Base-by-base conservation (phyloP, 2,329 filamentous ascomycete genomes). In the Exophiala sp. region DNA sequence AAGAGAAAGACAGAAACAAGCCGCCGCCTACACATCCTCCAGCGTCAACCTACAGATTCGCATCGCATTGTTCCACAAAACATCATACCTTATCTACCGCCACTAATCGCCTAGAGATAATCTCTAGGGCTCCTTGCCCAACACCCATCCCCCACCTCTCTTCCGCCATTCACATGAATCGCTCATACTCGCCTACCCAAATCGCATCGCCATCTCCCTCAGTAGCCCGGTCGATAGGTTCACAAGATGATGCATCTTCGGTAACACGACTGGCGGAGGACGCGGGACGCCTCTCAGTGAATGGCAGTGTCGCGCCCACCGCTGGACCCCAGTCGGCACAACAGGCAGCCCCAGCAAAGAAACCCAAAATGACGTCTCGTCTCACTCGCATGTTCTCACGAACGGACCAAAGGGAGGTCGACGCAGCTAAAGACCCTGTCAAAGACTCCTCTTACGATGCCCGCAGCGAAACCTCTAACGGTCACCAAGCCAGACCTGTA, bases 351-450 rank as follows among this genome's bases (percentile, higher is more conserved):
- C 43, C 42, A 42, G 46, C 63, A 29, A 60, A 63, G 27, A 71
- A 63, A 60, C 60, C 67, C 16, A 72, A 68, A 21, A 73, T 73
- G 70, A 65, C 70, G 42, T 61, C 66, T 55, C 69, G 69, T 42
- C 60, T 73, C 40, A 69, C 70, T 14, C 70, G 71, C 53, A 73
- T 73, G 68, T 73, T 73, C 57, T 66, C 68, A 19, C 63, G 67
- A 47, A 63, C 66, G n/a, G 68, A 68, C 11, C 70, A 67, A 54
- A 58, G 61, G 14, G 66, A 62, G 46, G 64, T 68, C 21, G 51
- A 63, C 27, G 62, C 68, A 22, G 49, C 58, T 14, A 60, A 59
- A 30, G 45, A 56, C 24, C 19, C 30, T 21, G 8, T 46, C 11
- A 54, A 50, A 41, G 51, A 53, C n/a, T 44, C 51, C n/a, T 53